Evolutionary conservation across 2,329 filamentous ascomycete species (phyloP), one percentile per base, ranked within the genome.

Genomic region (Ascochyta clinopodiicola): DNA sequence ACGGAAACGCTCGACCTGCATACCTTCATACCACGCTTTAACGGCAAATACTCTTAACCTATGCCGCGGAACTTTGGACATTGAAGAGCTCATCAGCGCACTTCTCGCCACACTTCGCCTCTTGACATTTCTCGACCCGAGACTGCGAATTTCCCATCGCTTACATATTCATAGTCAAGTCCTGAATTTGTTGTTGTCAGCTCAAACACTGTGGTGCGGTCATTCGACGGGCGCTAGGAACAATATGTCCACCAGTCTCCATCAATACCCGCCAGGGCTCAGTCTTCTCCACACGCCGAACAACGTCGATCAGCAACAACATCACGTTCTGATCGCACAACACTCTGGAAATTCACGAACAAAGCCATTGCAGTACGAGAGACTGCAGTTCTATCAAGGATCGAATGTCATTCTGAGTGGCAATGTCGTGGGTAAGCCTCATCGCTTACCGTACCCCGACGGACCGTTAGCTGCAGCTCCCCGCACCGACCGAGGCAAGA

Each of bases 341-440:
- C 72, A 73, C 44, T 67, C 75, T 48, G 63, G 52, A 17, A 46
- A 49, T 22, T 58, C 64, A 34, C 37, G 31, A 42, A 48, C 29
- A 17, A 34, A 90, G 61, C 84, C 84, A 34, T 88, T 89, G 12
- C 88, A 91, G 66, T 92, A 92, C 77, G 67, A 61, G 27, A 84
- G 87, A 17, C 80, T 92, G 56, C 88, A 92, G 31, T 73, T 72
- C 51, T 72, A 78, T 38, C 75, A 77, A 49, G 72, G 72, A 47
- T 67, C 70, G 25, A 70, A 75, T 69, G 69, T 73, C 29, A 56
- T 72, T 50, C 63, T 74, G 27, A 69, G 68, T 56, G 71, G 68
- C 49, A 76, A 77, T 53, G 65, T 62, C 31, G 70, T 77, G 48
- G 72, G 75, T 60, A 76, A 77, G 63, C 68, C 64, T 37, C 68